Percentiles rank a stretch among this genome's conserved stretches.
Evolutionary conservation across 192 early-diverging fungal species (phyloP).

Genomic region (Coemansia sp.): DNA sequence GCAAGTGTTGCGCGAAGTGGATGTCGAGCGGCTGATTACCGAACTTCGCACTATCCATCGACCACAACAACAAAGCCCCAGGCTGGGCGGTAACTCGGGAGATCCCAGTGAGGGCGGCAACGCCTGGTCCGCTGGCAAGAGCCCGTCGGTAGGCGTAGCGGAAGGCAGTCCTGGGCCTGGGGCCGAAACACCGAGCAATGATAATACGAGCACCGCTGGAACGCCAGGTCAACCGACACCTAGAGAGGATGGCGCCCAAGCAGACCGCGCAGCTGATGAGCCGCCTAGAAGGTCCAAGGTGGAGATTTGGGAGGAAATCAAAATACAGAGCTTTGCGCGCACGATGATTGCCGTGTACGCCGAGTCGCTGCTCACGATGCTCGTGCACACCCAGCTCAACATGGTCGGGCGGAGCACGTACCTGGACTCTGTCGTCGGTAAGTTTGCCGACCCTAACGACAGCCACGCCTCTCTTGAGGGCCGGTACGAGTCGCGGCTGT

Average conservation of each 20-base stretch:
- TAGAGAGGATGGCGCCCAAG: neutral
- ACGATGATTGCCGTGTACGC: constrained; percentile 85
- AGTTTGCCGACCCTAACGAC: constrained; percentile 14
- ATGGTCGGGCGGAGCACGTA: constrained; percentile 91
- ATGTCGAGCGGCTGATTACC: constrained; percentile 69
- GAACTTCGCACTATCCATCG: constrained; percentile 51
- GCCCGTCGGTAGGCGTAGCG: neutral
- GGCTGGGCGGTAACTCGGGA: neutral
- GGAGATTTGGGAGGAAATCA: constrained; percentile 88
- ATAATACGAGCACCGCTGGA: neutral
- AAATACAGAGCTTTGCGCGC: constrained; percentile 85
- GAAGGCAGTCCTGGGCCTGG: neutral
- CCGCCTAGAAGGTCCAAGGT: constrained; percentile 57
- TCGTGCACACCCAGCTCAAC: constrained; percentile 87
- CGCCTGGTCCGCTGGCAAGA: constrained; percentile 17
- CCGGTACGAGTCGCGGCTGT: constrained; percentile 25
- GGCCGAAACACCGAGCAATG: neutral
- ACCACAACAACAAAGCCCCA: neutral
- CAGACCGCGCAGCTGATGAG: neutral
- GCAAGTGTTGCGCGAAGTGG: constrained; percentile 71
- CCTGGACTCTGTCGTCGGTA: constrained; percentile 64
- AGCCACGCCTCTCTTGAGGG: constrained; percentile 26
- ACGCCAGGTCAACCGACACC: neutral
- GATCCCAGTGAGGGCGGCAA: constrained; percentile 1
- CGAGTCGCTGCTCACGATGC: constrained; percentile 78